Evolutionary conservation across 495 filamentous ascomycete species (phyloP), one percentile per base, ranked within the genome.

Genomic region (Penicillium psychrofluorescens): DNA sequence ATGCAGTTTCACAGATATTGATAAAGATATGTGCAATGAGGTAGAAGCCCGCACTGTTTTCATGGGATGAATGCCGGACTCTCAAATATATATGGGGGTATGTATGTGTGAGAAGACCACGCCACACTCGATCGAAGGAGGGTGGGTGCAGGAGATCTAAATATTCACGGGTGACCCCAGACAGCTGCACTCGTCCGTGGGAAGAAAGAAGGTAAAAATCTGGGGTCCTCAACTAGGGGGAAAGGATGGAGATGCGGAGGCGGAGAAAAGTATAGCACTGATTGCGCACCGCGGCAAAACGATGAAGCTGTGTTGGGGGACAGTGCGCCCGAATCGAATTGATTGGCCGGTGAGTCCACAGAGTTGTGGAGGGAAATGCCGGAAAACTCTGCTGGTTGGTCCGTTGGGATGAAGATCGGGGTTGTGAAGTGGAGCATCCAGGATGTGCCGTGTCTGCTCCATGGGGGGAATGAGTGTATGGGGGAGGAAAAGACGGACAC

Each of bases 231-330:
- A 29, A 28, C 34, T 16, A 46, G 45, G 50, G 37, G 42, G 35
- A 32, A 34, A 46, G 31, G 35, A 40, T 52, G 57, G 49, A 45
- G 51, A 52, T 45, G 43, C 36, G 45, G 46, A 55, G 49, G 55
- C 58, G 55, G 58, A 61, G 55, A 61, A 61, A 44, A 14, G 48
- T 48, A 59, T 58, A 61, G 35, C 46, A 29, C 46, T 43, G 30
- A 43, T 39, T 22, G 13, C 13, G 29, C 12, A 1, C 37, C 41
- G 43, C 52, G 53, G 53, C 40, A 56, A 56, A 56, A 56, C 53
- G 46, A 49, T 46, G 40, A 14, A 12, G 14, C 13, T 34, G 13
- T 28, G 12, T 10, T 11, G 41, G n/a, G 27, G 51, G 38, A 40
- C 45, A 27, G 34, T 40, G 42, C 46, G 39, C 27, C n/a, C n/a